Evolutionary conservation across 2,329 filamentous ascomycete genomes (phyloP).

Genomic region (Xylariales sp.): DNA sequence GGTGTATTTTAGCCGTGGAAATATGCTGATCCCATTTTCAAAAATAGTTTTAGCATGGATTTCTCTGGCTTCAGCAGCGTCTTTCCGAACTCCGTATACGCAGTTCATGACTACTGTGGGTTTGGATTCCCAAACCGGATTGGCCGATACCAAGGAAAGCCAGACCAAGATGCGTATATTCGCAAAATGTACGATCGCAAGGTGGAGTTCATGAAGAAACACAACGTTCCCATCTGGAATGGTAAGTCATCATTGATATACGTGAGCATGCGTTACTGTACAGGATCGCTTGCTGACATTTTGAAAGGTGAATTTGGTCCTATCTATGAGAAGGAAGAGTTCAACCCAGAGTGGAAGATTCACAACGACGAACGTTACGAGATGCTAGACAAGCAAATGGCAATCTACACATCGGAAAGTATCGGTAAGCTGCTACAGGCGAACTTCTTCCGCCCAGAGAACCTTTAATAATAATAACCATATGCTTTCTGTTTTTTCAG

Average conservation of each 20-base stretch:
- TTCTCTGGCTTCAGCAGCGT: slow-evolving; percentile 36
- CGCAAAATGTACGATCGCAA: slow-evolving; percentile 35
- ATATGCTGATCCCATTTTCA: too few relatives aligned
- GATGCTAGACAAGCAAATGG: slow-evolving; percentile 35
- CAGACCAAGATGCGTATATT: slow-evolving; percentile 37
- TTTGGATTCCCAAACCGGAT: slow-evolving; percentile 37
- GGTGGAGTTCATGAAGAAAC: slow-evolving; percentile 35
- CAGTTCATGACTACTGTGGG: slow-evolving; percentile 42
- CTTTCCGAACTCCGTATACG: slow-evolving; percentile 36
- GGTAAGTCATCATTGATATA: too few relatives aligned
- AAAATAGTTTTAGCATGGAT: too few relatives aligned
- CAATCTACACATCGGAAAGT: slow-evolving; percentile 29
- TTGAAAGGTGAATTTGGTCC: slow-evolving; percentile 49
- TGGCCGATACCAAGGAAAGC: slow-evolving; percentile 35
- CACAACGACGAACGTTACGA: slow-evolving; percentile 37
- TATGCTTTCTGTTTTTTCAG: too few relatives aligned
- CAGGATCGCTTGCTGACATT: too few relatives aligned
- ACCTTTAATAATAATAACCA: too few relatives aligned
- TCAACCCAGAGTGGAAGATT: slow-evolving; percentile 29
- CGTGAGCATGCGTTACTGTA: too few relatives aligned
- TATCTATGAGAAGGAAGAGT: slow-evolving; percentile 37
- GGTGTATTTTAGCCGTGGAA: too few relatives aligned
- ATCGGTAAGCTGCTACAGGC: slow-evolving; percentile 48
- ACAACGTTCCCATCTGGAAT: slow-evolving; percentile 41
- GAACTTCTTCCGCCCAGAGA: too few relatives aligned